Conservation (phyloP, 192 early-diverging fungal species). For the Coemansia sp. region DNA sequence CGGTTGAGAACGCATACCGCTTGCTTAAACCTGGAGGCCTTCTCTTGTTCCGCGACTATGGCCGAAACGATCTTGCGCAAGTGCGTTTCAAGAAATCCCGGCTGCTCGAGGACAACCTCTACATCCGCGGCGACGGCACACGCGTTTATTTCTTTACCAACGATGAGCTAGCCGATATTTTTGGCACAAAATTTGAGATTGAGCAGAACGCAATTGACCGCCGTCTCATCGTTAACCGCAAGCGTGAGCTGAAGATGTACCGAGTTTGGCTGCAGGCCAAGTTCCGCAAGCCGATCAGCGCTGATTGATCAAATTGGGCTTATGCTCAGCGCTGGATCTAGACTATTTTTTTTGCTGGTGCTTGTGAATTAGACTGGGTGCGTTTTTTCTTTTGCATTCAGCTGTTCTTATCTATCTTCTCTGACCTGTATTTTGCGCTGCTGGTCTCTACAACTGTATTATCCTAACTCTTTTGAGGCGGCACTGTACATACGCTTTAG, state of each 20-base stretch:
- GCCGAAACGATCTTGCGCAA: slow-evolving; percentile 79
- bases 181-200: slow-evolving; percentile 62
- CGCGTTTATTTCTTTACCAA: slow-evolving; percentile 78
- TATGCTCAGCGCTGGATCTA: slow-evolving; percentile 10
- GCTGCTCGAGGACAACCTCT: slow-evolving; percentile 73
- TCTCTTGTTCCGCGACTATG: slow-evolving; percentile 79
- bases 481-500: slow-evolving; percentile 8
- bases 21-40: slow-evolving; percentile 76
- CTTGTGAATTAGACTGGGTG: background rate
- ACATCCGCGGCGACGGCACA: slow-evolving; percentile 79
- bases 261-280: slow-evolving; percentile 96
- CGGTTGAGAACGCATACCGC: slow-evolving; percentile 62
- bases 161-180: slow-evolving; percentile 44
- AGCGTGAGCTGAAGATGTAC: slow-evolving; percentile 94
- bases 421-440: background rate
- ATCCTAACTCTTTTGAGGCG: background rate
- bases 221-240: slow-evolving; percentile 89
- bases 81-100: slow-evolving; percentile 74
- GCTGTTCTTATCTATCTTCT: background rate
- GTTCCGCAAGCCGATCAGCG: slow-evolving; percentile 72
- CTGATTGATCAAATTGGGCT: slow-evolving; percentile 9
- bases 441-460: background rate
- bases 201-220: slow-evolving; percentile 93
- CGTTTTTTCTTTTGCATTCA: background rate
- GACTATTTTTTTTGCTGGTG: background rate